Percentiles rank a stretch among this genome's conserved stretches.
These are phyloP conservation scores for Papiliotrema terrestris DNA, from an alignment of 1,284 basidiomycete species.

Conservation along the genomic window DNA sequence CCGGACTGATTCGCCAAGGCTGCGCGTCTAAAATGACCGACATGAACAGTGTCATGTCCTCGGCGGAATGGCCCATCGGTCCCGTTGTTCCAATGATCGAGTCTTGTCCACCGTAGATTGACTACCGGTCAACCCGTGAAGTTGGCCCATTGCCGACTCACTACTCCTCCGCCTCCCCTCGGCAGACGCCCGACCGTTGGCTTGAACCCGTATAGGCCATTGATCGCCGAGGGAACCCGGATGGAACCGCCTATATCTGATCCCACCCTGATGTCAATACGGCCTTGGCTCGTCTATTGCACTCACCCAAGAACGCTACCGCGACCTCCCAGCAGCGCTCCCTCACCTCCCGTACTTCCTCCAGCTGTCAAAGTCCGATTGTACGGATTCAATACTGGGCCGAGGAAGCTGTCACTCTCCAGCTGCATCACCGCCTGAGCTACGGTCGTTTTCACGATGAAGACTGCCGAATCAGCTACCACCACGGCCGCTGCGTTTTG, in stretches of 20 bases:
- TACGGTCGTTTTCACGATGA: slow-evolving; percentile 20
- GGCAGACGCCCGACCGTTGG: neutral
- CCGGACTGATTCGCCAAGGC: slow-evolving; percentile 28
- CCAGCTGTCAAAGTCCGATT: slow-evolving; percentile 57
- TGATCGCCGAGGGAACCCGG: neutral
- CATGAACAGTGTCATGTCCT: slow-evolving; percentile 35
- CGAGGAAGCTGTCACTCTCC: slow-evolving; percentile 31
- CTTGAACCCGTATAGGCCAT: neutral
- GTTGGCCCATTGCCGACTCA: neutral
- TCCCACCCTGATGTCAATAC: neutral
- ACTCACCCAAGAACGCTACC: neutral
- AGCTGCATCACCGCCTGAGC: slow-evolving; percentile 35
- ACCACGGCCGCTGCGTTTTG: too few species aligned
- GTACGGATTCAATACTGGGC: slow-evolving; percentile 48
- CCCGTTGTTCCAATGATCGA: slow-evolving; percentile 22
- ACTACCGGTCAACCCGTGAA: neutral
- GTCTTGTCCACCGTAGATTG: neutral
- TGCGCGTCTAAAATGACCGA: slow-evolving; percentile 27
- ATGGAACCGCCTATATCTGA: slow-evolving; percentile 8
- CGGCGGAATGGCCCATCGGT: slow-evolving; percentile 28
- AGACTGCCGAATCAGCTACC: neutral
- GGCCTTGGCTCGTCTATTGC: too few species aligned
- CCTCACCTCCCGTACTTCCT: slow-evolving; percentile 60
- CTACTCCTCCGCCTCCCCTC: neutral
- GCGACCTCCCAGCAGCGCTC: slow-evolving; percentile 50